These are phyloP conservation scores for Aspergillus neotritici DNA, from an alignment of 2,329 filamentous ascomycete genomes.

Conservation along the genomic window DNA sequence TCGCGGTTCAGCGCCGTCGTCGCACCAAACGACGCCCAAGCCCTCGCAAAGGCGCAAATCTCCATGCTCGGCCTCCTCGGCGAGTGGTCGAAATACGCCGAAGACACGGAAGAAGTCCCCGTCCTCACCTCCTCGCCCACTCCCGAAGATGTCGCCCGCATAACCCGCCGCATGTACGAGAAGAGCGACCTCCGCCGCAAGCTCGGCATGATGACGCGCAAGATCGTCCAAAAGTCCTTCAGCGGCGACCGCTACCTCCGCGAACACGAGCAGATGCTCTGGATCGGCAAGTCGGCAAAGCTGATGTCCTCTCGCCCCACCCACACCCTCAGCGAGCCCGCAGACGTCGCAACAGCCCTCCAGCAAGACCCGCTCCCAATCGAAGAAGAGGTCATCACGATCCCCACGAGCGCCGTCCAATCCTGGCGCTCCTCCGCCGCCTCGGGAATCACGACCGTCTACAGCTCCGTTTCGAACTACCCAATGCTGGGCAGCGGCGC, in stretches of 20 bases:
- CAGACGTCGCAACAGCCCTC: slow-evolving; percentile 22
- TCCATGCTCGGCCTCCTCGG: slow-evolving; percentile 57
- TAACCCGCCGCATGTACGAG: slow-evolving; percentile 56
- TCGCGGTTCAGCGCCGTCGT: slow-evolving; percentile 57
- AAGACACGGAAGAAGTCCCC: slow-evolving; percentile 43
- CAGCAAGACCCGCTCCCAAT: slow-evolving; percentile 18
- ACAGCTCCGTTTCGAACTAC: slow-evolving; percentile 19
- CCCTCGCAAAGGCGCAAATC: slow-evolving; percentile 57
- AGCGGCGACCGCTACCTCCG: slow-evolving; percentile 55
- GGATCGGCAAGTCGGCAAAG: slow-evolving; percentile 40
- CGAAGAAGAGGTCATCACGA: slow-evolving; percentile 34
- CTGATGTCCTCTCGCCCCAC: slow-evolving; percentile 26
- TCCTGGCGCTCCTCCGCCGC: slow-evolving; percentile 34
- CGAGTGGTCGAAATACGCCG: slow-evolving; percentile 56
- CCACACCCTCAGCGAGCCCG: slow-evolving; percentile 19
- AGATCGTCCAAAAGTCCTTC: slow-evolving; percentile 56
- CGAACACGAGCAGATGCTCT: slow-evolving; percentile 58
- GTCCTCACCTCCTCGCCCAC: slow-evolving; percentile 47
- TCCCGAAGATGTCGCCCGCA: slow-evolving; percentile 47
- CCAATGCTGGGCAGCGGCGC: slow-evolving; percentile 12
- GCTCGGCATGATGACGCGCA: slow-evolving; percentile 54
- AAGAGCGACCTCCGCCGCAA: slow-evolving; percentile 52
- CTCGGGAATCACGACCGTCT: slow-evolving; percentile 28
- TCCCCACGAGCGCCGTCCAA: slow-evolving; percentile 29
- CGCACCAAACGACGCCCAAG: slow-evolving; percentile 57